Percentiles rank a stretch among this genome's conserved stretches.
Conservation (phyloP, 495 filamentous ascomycete species). For the Peziza echinospora region DNA sequence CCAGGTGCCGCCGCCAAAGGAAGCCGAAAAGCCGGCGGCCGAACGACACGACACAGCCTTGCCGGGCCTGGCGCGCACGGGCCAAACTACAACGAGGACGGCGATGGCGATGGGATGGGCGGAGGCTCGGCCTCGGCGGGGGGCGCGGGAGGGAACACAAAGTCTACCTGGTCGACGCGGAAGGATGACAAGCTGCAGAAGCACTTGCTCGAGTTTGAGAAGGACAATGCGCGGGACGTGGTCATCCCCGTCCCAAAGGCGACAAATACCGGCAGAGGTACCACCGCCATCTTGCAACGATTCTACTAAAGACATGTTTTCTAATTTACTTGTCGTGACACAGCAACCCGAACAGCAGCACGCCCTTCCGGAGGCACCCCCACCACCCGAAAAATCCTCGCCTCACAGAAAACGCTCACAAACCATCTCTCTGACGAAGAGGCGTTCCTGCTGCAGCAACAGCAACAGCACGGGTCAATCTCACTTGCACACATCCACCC, state of each 20-base stretch:
- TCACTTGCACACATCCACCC: background rate
- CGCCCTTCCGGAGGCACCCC: background rate
- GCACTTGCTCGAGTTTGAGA: slow-evolving; percentile 17
- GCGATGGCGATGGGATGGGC: background rate
- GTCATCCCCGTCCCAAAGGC: slow-evolving; percentile 13
- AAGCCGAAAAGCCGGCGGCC: background rate
- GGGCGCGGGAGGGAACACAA: no score
- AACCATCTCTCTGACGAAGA: slow-evolving; percentile 84
- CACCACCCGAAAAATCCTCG: slow-evolving; percentile 74
- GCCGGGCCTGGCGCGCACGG: slow-evolving; percentile 14
- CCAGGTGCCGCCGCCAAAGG: background rate
- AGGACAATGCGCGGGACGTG: slow-evolving; percentile 17
- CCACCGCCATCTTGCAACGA: background rate
- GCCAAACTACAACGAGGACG: slow-evolving; percentile 12
- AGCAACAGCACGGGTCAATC: background rate
- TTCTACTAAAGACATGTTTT: no score
- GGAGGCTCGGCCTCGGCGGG: no score
- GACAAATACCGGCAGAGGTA: slow-evolving; percentile 1
- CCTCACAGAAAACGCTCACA: slow-evolving; percentile 73
- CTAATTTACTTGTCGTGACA: no score
- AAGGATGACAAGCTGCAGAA: slow-evolving; percentile 7
- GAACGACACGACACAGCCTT: slow-evolving; percentile 11
- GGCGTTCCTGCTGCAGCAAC: slow-evolving; percentile 37
- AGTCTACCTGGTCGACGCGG: background rate
- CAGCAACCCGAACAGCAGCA: no score